Base-by-base conservation (phyloP, 1,284 basidiomycete species). In the Ganoderma lingzhi region DNA sequence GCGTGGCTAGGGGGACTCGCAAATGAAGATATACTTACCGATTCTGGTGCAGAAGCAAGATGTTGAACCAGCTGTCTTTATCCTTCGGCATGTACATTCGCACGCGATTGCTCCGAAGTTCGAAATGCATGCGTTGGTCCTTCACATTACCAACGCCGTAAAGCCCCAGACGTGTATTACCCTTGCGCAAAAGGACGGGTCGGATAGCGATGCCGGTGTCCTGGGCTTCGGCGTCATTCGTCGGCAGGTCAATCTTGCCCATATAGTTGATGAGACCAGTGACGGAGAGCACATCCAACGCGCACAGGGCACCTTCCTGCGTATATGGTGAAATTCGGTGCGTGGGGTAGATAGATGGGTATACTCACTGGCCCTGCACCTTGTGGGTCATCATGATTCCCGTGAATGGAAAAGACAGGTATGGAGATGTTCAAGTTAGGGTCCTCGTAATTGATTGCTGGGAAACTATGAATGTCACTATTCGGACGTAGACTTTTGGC, bases 361-460 rank as follows among this genome's bases (percentile, higher is more conserved):
- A 35, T 37, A 80, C 93, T 74, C 76, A 96, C 96, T 12, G 94
- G 87, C 15, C 96, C 96, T 14, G 96, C 92, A 30, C 97, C 98
- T 82, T 99, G 98, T 41, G 98, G 97, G 76, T 99, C 97, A 78
- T 99, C 98, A 80, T 99, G 98, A 78, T 99, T 99, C 55, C 97
- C 98, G 77, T 99, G 97, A 59, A 99, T 99, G 0, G 97, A 98
- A 82, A 99, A 99, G 30, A 99, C 93, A 2, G 98, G 98, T 37
- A 98, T 95, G 28, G 90, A 91, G 64, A 99, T 88, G 77, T 99
- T 99, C 69, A 99, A 86, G 79, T 99, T 99, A 0, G 92, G 90
- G 78, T 99, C 98, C 82, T 99, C 96, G 77, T 99, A 99, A 79
- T 99, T 99, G 74, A 99, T 85, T 0, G 96, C 94, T 2, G 98